Base-by-base conservation (phyloP, 2,329 filamentous ascomycete species). In the Hymenoscyphus scutula region DNA sequence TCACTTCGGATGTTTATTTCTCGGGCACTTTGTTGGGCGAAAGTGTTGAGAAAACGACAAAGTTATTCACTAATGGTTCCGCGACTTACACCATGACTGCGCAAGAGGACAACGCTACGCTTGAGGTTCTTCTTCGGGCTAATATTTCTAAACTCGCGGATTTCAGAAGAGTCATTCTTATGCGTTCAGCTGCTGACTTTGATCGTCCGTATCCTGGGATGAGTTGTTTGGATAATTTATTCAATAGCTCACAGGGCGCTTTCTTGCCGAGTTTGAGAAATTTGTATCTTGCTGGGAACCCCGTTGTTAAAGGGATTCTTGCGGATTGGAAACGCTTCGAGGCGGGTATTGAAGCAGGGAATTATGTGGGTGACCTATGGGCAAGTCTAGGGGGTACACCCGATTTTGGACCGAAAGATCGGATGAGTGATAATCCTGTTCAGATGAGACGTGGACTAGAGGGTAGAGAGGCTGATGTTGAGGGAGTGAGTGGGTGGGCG, bases 361-460 rank as follows among this genome's bases (percentile, higher is more conserved):
- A 90, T 69, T 91, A 91, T 69, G 76, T 91, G 41, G 88, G 88
- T 5, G 88, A 90, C 70, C 87, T 91, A 60, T 87, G 90, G 67
- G 89, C 87, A 15, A 87, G 83, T 10, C 75, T 91, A 3, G 88
- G 87, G 1, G 88, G 87, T 1, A 73, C 75, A 48, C 87, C 88
- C 0, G 85, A 89, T 71, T 90, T 89, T 73, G 88, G 88, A 0
- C 80, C 81, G 0, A 65, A 62, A 5, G 55, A 6, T 8, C 25
- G 53, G 38, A 17, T 23, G 10, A 41, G 51, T 60, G 48, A 60
- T 41, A 60, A 60, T 17, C 58, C 58, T 10, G 51, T 60, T 6
- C 53, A 45, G 34, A 13, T 19, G 19, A 45, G 53, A 11, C 23
- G 27, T 5, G 5, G 38, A 3, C 11, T 57, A 15, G 54, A 55